Evolutionary conservation across 768 basidiomycete species (phyloP), one percentile per base, ranked within the genome.

Genomic region (Mycena capillaripes): DNA sequence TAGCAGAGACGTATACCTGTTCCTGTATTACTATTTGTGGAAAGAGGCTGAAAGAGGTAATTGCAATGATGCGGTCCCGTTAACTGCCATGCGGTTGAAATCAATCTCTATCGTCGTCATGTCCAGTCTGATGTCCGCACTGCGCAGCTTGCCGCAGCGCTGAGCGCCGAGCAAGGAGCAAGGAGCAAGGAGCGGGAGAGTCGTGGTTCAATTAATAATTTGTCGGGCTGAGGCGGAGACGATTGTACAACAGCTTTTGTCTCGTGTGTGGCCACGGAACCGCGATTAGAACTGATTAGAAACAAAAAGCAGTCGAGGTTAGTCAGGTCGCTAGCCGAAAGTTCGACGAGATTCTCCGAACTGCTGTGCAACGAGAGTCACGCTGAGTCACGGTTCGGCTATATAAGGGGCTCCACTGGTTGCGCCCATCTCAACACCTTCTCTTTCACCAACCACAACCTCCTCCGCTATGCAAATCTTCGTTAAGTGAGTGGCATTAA

Each of bases 401-500:
- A 71, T 71, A 66, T 27, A 71, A 66, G 48, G 57, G 25, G 63
- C 21, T 21, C 42, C 63, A 44, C 36, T 36, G 0, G 11, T 29
- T 30, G 57, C 59, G 75, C 44, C 48, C 58, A 42, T 61, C 72
- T 50, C 55, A 48, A 38, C 38, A 34, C 25, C 66, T 55, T 38
- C 61, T 59, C 60, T 62, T 65, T 44, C 68, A 38, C 38, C 38
- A 38, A 58, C 62, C 32, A 55, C 66, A 70, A 53, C 68, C 44
- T 53, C 32, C 17, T 21, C n/a, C 72, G 82, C 9, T 68, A 86
- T 86, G 85, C 85, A 86, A 74, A 87, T 87, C 64, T 88, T 87
- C 72, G 86, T 88, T 0, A 88, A 86, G 82, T 62, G 10, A 29
- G 48, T n/a, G 16, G 42, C 44, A 3, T 46, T 9, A 14, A 1